Evolutionary conservation across 2,329 filamentous ascomycete species (phyloP).

Genomic region (Paracoccidioides lutzii): DNA sequence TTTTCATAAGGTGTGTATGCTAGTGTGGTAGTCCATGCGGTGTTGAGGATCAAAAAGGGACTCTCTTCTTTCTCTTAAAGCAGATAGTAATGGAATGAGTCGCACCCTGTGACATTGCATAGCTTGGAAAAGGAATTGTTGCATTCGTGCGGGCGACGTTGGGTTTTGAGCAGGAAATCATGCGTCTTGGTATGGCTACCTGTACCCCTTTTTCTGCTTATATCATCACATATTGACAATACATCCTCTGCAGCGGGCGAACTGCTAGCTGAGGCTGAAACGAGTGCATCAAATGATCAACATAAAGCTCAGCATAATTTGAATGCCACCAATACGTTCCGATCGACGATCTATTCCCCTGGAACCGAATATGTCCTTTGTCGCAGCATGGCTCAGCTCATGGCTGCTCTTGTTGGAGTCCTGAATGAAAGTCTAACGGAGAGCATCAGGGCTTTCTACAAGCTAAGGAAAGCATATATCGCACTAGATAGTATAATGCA

Average conservation of each 20-base stretch:
- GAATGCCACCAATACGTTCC: slow-evolving; percentile 38
- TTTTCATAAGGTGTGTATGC: slow-evolving; percentile 57
- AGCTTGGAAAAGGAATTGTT: slow-evolving; percentile 67
- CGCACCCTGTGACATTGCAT: slow-evolving; percentile 12
- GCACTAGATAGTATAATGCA: slow-evolving; percentile 68
- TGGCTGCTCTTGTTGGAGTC: slow-evolving; percentile 77
- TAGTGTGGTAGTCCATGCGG: not conserved
- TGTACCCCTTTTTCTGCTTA: slow-evolving; percentile 11
- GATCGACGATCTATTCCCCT: slow-evolving; percentile 57
- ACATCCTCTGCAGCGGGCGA: slow-evolving; percentile 44
- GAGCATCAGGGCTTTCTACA: slow-evolving; percentile 82
- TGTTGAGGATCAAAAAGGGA: slow-evolving; percentile 1
- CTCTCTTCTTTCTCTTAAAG: not conserved
- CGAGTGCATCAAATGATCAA: slow-evolving; percentile 60
- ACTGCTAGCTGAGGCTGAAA: slow-evolving; percentile 62
- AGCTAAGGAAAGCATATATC: slow-evolving; percentile 75
- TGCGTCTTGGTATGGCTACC: slow-evolving; percentile 50
- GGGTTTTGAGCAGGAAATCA: slow-evolving; percentile 82
- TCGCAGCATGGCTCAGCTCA: slow-evolving; percentile 73
- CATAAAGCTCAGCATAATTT: slow-evolving; percentile 57
- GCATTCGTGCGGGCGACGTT: slow-evolving; percentile 76
- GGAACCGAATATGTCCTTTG: slow-evolving; percentile 81
- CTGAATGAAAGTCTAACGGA: slow-evolving; percentile 89
- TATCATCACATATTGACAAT: slow-evolving; percentile 1
- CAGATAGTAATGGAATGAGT: not conserved